Evolutionary conservation across 768 basidiomycete genomes (phyloP), one percentile per base, ranked within the genome.

Genomic region (Termitomyces sp.): DNA sequence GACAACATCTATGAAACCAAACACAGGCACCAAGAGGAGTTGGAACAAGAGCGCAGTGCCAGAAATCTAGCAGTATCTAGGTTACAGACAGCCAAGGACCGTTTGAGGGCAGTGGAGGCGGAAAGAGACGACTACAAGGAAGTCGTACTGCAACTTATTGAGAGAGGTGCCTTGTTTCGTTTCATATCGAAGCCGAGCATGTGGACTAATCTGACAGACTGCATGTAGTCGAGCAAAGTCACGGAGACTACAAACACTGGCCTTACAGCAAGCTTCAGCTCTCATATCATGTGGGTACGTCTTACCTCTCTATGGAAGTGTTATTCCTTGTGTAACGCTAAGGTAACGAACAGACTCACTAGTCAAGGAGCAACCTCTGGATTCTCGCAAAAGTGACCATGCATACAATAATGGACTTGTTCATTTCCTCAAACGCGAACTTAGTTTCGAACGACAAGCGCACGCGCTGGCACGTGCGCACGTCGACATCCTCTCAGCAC

Each of bases 121-220:
- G 80, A 84, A 61, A 70, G 69, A 57, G 81, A 84, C 64, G 78
- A 81, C 42, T 60, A 78, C 58, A 73, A 76, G 61, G 78, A 79
- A 44, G 79, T 72, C 15, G 78, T 85, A 0, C 65, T 73, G 30
- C 67, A 77, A 42, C 66, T 85, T 30, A 74, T 81, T n/a, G 70
- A 81, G 59, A 80, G 78, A 82, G 78, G 83, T 84, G 62, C 46
- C 78, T 22, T 31, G 6, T 27, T 42, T 34, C 5, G 20, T 46
- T 39, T 24, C 27, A 20, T 57, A 6, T 42, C 33, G 24, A 37
- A 12, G 16, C 15, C 5, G 37, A 47, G 13, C 5, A 42, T 51
- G 27, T n/a, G 37, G 37, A 49, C 31, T 55, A 24, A 64, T 30
- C 42, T 55, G 37, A 3, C 37, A 58, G 36, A 37, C 31, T 31